Evolutionary conservation across 352 stramenopile genomes (phyloP), one percentile per base, ranked within the genome.

Genomic region (Globisporangium nunn): DNA sequence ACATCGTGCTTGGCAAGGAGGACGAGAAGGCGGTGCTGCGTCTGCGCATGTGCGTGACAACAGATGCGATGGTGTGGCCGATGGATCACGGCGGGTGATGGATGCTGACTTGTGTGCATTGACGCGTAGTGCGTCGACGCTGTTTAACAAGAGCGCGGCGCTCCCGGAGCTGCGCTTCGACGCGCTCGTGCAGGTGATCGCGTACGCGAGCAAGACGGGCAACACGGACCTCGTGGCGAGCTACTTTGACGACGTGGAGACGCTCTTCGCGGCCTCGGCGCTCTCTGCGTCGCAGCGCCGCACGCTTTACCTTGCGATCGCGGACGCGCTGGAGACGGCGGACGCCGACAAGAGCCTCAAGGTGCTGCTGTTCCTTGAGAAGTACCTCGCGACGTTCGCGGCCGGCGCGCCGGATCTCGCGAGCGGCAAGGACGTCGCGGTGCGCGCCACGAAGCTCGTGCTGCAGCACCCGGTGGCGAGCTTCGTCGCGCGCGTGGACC

Each of bases 391-490:
- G 45, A 88, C 79, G 6, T 88, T 85, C 45, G 56, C 69, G 2
- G 57, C 69, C 17, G 76, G 85, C 54, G 72, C 66, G 31, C 77
- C 90, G 62, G 72, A 87, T 28, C 62, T 79, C 10, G 64, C 64
- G 29, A 68, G 69, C 7, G 87, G 81, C 53, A 91, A 92, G 63
- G 68, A 83, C 56, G 78, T 90, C 37, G 83, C 90, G 5, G 67
- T 88, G 31, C 91, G 88, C 53, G 88, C 88, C 6, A 76, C 74
- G 28, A 81, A 93, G 57, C 77, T 93, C 54, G 86, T 94, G 55
- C 85, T 97, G 55, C 75, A 91, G 61, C 82, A 97, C 63, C 92
- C 93, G 4, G 74, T 98, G 55, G 77, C 87, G 48, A 86, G 88
- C 58, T 98, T 98, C 64, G 66, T 87, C 33, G 74, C 88, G n/a